phyloP scores from a whole-genome alignment of 2,329 filamentous ascomycete species.

The Ophiostoma fasciatum region DNA sequence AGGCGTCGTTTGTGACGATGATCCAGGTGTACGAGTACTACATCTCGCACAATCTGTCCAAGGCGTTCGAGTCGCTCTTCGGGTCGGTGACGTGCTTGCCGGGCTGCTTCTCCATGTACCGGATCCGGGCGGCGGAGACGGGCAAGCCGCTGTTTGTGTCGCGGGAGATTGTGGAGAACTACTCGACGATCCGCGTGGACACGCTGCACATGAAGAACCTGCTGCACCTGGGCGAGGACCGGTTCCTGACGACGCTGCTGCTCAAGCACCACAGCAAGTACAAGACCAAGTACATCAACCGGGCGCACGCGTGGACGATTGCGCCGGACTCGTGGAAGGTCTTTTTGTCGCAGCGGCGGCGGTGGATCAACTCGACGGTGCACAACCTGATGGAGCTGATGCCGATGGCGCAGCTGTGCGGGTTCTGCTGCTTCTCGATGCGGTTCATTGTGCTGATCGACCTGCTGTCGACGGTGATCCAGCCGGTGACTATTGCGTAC shows the following conservation, averaged over 20 bases:
- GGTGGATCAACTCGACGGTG: slow-evolving; percentile 99
- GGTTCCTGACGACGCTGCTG: slow-evolving; percentile 87
- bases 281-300: slow-evolving; percentile 95
- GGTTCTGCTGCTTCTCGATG: slow-evolving; percentile 99
- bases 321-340: slow-evolving; percentile 88
- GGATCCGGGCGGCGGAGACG: slow-evolving; percentile 82
- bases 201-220: slow-evolving; percentile 98
- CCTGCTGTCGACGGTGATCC: slow-evolving; percentile 77
- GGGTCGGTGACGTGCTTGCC: slow-evolving; percentile 95
- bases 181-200: slow-evolving; percentile 87
- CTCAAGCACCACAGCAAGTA: slow-evolving; percentile 86
- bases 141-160: slow-evolving; percentile 96
- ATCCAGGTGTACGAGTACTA: slow-evolving; percentile 99
- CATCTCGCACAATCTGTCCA: slow-evolving; percentile 92
- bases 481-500: slow-evolving; percentile 82
- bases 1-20: slow-evolving; percentile 90
- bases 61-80: slow-evolving; percentile 95
- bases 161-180: slow-evolving; percentile 74
- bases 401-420: slow-evolving; percentile 82
- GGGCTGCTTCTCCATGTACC: slow-evolving; percentile 98
- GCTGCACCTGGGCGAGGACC: slow-evolving; percentile 91
- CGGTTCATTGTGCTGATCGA: slow-evolving; percentile 94
- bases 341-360: slow-evolving; percentile 94
- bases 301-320: slow-evolving; percentile 90
- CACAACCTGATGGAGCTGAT: slow-evolving; percentile 96